Conservation (phyloP, 176 grass and related monocot genomes). For the Oryza longistaminata region DNA sequence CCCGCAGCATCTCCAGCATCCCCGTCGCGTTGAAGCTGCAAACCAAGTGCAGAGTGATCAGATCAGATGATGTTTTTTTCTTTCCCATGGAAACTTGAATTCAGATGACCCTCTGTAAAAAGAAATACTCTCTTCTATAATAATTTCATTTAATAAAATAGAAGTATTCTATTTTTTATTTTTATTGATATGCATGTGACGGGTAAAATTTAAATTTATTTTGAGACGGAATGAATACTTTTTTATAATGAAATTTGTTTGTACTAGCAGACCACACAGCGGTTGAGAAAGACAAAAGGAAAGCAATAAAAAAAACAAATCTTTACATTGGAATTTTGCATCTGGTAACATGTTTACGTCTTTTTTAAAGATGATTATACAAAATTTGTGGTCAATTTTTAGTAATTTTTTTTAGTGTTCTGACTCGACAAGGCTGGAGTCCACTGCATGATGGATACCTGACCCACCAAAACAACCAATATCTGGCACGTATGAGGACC, state of each 20-base stretch:
- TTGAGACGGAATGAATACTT: too few relatives aligned
- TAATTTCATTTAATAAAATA: too few relatives aligned
- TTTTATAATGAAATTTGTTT: too few relatives aligned
- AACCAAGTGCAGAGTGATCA: background rate
- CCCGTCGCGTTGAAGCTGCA: slow-evolving; percentile 67
- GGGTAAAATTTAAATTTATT: too few relatives aligned
- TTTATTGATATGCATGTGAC: too few relatives aligned
- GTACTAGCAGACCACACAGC: too few relatives aligned
- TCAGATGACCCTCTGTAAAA: too few relatives aligned
- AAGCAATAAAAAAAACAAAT: background rate
- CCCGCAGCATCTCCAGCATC: slow-evolving; percentile 68
- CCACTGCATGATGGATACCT: background rate
- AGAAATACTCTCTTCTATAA: too few relatives aligned
- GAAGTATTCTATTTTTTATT: too few relatives aligned
- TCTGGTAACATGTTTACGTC: background rate
- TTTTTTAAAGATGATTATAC: background rate
- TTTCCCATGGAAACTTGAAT: too few relatives aligned
- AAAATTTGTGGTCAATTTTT: background rate
- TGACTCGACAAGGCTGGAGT: too few relatives aligned
- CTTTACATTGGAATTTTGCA: background rate
- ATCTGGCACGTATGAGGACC: slow-evolving; percentile 8
- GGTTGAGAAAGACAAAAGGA: too few relatives aligned
- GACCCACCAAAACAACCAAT: background rate
- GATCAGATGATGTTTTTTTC: background rate
- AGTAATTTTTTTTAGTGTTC: background rate